These are phyloP conservation scores for Entamoeba moshkovskii DNA, from an alignment of 208 protist species.

Conservation along the genomic window DNA sequence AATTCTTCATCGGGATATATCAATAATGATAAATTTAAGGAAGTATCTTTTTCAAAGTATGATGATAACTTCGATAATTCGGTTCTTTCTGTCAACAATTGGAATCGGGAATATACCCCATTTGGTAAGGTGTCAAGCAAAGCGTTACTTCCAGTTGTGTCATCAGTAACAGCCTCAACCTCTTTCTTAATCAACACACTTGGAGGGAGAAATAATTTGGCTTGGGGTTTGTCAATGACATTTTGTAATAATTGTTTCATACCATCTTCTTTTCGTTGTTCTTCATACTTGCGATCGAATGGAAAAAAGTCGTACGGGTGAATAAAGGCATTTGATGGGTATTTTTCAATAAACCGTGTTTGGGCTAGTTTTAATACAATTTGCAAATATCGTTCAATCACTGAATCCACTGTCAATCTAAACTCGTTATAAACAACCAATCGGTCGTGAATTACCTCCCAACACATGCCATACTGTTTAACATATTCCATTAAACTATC, in stretches of 20 bases:
- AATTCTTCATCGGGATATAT: neutral
- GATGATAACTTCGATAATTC: neutral
- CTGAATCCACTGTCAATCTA: neutral
- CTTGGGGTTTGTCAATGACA: neutral
- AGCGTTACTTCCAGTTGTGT: neutral
- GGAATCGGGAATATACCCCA: neutral
- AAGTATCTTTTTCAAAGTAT: neutral
- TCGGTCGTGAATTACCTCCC: neutral
- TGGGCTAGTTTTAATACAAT: neutral
- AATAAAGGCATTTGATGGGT: neutral
- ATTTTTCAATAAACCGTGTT: neutral
- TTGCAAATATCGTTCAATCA: neutral
- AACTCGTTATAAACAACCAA: neutral
- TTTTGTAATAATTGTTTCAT: neutral
- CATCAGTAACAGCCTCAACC: neutral
- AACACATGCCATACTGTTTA: neutral
- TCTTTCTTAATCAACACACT: neutral
- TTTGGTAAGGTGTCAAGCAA: neutral
- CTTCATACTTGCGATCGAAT: neutral
- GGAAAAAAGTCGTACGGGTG: neutral
- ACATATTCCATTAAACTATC: neutral
- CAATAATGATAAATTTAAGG: neutral
- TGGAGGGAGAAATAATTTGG: neutral
- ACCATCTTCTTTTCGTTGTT: neutral
- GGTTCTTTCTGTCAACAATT: neutral